Evolutionary conservation across 2,329 filamentous ascomycete genomes (phyloP).

Genomic region (Tolypocladium endophyticum): DNA sequence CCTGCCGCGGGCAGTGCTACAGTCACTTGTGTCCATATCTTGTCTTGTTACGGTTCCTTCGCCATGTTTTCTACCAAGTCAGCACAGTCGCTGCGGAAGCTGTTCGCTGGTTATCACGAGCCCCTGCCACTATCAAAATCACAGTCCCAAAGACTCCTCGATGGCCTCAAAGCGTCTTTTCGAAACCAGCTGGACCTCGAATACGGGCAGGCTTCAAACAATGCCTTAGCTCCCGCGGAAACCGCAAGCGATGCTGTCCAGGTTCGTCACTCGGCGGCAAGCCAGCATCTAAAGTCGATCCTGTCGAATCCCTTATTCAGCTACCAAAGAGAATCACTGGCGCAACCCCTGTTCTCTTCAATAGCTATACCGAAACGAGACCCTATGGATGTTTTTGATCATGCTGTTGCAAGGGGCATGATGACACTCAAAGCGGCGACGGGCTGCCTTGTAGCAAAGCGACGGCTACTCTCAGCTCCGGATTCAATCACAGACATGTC

Average conservation of each 20-base stretch:
- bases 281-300: slow-evolving; percentile 42
- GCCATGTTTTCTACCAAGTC: slow-evolving; percentile 28
- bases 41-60: background rate
- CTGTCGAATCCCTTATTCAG: slow-evolving; percentile 47
- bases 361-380: slow-evolving; percentile 19
- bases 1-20: slow-evolving; percentile 5
- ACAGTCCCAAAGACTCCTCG: slow-evolving; percentile 44
- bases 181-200: slow-evolving; percentile 47
- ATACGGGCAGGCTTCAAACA: slow-evolving; percentile 33
- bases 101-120: slow-evolving; percentile 36
- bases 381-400: slow-evolving; percentile 45
- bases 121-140: slow-evolving; percentile 38
- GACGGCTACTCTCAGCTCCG: slow-evolving; percentile 23
- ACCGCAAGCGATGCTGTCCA: slow-evolving; percentile 7
- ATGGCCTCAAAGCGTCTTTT: slow-evolving; percentile 46
- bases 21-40: slow-evolving; percentile 15
- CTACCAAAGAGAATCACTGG: slow-evolving; percentile 15
- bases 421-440: slow-evolving; percentile 44
- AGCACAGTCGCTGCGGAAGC: slow-evolving; percentile 24
- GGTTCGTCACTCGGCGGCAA: slow-evolving; percentile 26
- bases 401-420: slow-evolving; percentile 42
- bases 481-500: slow-evolving; percentile 19
- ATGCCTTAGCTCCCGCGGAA: slow-evolving; percentile 8
- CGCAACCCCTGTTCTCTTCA: slow-evolving; percentile 7
- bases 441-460: slow-evolving; percentile 41